These are phyloP conservation scores for Medicago ruthenica DNA, from an alignment of 306 rosid genomes.

Conservation along the genomic window DNA sequence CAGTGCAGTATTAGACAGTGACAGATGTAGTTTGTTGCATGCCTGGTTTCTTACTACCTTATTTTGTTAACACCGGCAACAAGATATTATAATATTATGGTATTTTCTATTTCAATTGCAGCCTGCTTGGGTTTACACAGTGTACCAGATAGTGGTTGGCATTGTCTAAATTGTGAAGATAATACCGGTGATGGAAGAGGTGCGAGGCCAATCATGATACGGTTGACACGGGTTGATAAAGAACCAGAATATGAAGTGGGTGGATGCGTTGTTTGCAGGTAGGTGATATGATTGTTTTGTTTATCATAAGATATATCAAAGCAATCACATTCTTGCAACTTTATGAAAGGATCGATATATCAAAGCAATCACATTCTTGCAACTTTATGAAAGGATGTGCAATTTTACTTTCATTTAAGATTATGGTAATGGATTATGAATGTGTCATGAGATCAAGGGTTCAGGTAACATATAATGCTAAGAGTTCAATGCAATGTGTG, in stretches of 20 bases:
- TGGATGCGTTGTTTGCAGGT: conserved; percentile 99
- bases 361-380: no score
- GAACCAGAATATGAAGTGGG: conserved; percentile 89
- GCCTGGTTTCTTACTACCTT: conserved; percentile 5
- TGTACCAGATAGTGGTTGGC: conserved; percentile 82
- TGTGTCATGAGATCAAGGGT: conserved; percentile 16
- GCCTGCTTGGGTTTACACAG: conserved; percentile 78
- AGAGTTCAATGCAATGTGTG: conserved; percentile 31
- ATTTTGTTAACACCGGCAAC: conserved; percentile 5
- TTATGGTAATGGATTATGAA: conserved; percentile 30
- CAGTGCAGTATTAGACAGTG: neutral
- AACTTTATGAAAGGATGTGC: neutral
- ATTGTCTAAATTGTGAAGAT: conserved; percentile 82
- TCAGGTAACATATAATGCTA: conserved; percentile 30
- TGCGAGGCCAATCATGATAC: conserved; percentile 77
- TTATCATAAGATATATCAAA: neutral
- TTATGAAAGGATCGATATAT: no score
- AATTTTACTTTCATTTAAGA: conserved; percentile 21
- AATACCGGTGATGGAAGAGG: conserved; percentile 65
- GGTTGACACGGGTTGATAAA: conserved; percentile 84
- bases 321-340: conserved; percentile 9
- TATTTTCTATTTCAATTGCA: conserved; percentile 52
- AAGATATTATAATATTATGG: conserved; percentile 23
- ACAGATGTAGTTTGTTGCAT: conserved; percentile 9
- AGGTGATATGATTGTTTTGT: conserved; percentile 46